A percentile compares a stretch with the other conserved stretches of the same genome.
Evolutionary conservation across 2,329 filamentous ascomycete genomes (phyloP).

Genomic region (Thelonectria rubi): DNA sequence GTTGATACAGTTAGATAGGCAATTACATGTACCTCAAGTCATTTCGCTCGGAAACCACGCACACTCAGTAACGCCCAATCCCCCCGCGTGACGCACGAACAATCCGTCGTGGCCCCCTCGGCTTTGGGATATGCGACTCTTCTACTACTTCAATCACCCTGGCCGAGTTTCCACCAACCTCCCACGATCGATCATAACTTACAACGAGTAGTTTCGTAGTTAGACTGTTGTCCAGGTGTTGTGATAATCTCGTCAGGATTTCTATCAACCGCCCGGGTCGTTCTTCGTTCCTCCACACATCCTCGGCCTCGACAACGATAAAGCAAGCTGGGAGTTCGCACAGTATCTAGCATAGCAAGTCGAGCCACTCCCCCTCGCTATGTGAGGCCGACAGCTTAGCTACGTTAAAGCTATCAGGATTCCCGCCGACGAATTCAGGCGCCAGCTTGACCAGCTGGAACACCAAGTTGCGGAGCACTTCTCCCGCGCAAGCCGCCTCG

Average conservation of each 20-base stretch:
- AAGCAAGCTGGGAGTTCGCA: background rate
- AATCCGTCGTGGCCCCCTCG: background rate
- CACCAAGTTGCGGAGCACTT: conserved; percentile 3
- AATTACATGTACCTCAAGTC: no score
- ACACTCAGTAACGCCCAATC: background rate
- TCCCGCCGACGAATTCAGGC: background rate
- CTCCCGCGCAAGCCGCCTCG: background rate
- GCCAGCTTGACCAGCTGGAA: conserved; percentile 3
- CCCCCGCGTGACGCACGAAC: background rate
- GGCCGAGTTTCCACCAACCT: background rate
- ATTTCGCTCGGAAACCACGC: no score
- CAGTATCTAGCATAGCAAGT: conserved; percentile 4
- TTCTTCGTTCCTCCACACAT: conserved; percentile 3
- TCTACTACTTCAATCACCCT: background rate
- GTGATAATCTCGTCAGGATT: background rate
- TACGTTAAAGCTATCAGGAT: background rate
- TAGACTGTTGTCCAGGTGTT: background rate
- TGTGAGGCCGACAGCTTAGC: conserved; percentile 1
- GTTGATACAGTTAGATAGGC: no score
- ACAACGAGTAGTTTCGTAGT: background rate
- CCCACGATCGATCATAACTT: background rate
- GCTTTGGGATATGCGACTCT: background rate
- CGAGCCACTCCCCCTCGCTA: conserved; percentile 8
- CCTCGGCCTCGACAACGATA: conserved; percentile 14
- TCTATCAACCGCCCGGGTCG: background rate